These are phyloP conservation scores for Chlorella vulgaris DNA, from an alignment of 139 green algal species.

Conservation along the genomic window DNA sequence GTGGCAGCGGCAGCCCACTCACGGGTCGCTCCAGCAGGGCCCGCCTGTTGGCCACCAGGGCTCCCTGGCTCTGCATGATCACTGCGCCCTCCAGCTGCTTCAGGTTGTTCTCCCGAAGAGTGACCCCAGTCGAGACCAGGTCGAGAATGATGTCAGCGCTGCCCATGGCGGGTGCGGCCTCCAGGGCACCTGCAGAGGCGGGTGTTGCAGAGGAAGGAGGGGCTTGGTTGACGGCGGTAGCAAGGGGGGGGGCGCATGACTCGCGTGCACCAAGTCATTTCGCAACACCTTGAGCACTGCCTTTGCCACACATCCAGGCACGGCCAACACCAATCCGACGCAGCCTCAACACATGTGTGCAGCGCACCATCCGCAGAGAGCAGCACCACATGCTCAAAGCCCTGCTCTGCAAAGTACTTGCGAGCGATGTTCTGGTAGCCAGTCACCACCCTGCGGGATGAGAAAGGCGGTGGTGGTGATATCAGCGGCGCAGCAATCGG, in stretches of 20 bases:
- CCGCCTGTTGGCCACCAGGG: conserved; percentile 83
- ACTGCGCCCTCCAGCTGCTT: conserved; percentile 83
- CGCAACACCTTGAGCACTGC: too few relatives aligned
- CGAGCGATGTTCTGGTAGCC: conserved; percentile 76
- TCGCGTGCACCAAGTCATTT: too few relatives aligned
- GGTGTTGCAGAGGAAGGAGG: too few relatives aligned
- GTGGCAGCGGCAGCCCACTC: not conserved
- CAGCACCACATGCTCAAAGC: conserved; percentile 90
- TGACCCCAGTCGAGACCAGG: conserved; percentile 92
- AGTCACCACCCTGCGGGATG: conserved; percentile 60
- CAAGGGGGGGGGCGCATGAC: not conserved
- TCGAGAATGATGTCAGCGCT: conserved; percentile 98
- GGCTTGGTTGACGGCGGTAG: not conserved
- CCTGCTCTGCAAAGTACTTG: conserved; percentile 84
- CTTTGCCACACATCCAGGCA: too few relatives aligned
- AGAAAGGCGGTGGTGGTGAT: not conserved
- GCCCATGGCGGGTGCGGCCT: conserved; percentile 97
- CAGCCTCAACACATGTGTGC: too few relatives aligned
- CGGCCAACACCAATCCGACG: too few relatives aligned
- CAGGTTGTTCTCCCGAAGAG: conserved; percentile 98
- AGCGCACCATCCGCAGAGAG: conserved; percentile 74
- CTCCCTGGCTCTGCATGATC: conserved; percentile 85
- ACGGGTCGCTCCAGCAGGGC: conserved; percentile 67
- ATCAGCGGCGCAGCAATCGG: not conserved
- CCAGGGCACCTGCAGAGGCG: conserved; percentile 76